Evolutionary conservation across 768 basidiomycete species (phyloP), one percentile per base, ranked within the genome.

Genomic region (Lyophyllum atratum): DNA sequence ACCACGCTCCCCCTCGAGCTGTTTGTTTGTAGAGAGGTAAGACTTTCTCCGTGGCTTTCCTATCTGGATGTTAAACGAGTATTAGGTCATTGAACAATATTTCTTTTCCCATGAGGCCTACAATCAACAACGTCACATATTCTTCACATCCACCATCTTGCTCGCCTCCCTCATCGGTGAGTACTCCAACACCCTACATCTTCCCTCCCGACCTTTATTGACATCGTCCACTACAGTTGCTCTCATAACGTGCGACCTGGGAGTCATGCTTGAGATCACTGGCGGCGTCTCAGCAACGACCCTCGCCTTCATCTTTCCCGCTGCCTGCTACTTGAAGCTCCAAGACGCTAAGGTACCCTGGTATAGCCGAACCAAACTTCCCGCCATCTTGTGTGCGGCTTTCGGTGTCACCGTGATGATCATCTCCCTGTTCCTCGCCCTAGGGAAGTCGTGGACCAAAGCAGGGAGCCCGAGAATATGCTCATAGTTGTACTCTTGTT

Each of bases 251-350:
- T 97, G 95, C 68, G 96, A 99, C 70, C 82, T 99, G 14, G 97
- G 97, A n/a, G 89, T 98, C 44, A 97, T 96, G 76, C 87, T 99
- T 37, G 97, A 99, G 76, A 90, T 99, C 43, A 95, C 95, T 0
- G 97, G 97, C n/a, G 96, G 96, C n/a, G 82, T 92, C 11, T 92
- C 92, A 14, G 92, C 92, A 5, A 93, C 94, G 0, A 86, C 93
- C 0, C 82, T 98, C 10, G 96, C 96, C 3, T 98, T 88, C 75
- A 94, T 98, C 61, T 94, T 94, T 68, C 90, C 93, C 10, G 89
- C 93, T 0, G 86, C 85, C 2, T 96, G 93, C 70, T 94, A 91
- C 75, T 74, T 92, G 65, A 89, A 89, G 69, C 85, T 96, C 46
- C 68, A 80, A 12, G 82, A 86, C 59, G 71, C 77, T 45, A 70